phyloP scores from a whole-genome alignment of 805 yeast species.

The Naumovozyma baii region DNA sequence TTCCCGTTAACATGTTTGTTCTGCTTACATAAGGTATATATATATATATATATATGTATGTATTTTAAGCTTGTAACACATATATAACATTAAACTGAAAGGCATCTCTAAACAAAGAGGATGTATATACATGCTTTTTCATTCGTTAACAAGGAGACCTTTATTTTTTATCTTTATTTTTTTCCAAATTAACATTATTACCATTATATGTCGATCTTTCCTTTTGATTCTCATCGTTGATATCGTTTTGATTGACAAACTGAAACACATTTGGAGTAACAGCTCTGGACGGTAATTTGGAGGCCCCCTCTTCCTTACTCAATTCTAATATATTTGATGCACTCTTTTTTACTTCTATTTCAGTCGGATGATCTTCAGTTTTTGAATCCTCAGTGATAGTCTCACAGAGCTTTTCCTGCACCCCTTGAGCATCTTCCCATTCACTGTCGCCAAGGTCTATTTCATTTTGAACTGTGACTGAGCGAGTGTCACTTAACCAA shows the following conservation, averaged over 20 bases:
- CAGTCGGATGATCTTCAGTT: not conserved
- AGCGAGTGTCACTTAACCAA: constrained; percentile 21
- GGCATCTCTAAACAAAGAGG: too few species aligned
- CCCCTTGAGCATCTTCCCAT: not conserved
- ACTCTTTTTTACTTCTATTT: not conserved
- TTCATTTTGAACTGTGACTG: constrained; percentile 17
- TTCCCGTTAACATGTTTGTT: too few species aligned
- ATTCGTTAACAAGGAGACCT: too few species aligned
- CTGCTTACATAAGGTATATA: too few species aligned
- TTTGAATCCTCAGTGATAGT: not conserved
- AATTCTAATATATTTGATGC: not conserved
- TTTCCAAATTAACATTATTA: constrained; percentile 41
- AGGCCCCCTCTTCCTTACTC: not conserved
- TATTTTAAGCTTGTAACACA: too few species aligned
- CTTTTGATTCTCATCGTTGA: constrained; percentile 18
- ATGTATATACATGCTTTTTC: too few species aligned
- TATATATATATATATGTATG: too few species aligned
- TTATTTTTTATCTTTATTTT: constrained; percentile 32
- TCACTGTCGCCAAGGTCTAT: not conserved
- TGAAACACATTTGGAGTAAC: constrained; percentile 27
- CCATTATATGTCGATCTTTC: constrained; percentile 48
- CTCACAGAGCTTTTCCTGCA: not conserved
- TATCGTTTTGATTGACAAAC: constrained; percentile 20
- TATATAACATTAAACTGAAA: too few species aligned
- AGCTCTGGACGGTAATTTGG: constrained; percentile 8